phyloP scores from a whole-genome alignment of 345 rosid genomes.

The Boechera divaricarpa region DNA sequence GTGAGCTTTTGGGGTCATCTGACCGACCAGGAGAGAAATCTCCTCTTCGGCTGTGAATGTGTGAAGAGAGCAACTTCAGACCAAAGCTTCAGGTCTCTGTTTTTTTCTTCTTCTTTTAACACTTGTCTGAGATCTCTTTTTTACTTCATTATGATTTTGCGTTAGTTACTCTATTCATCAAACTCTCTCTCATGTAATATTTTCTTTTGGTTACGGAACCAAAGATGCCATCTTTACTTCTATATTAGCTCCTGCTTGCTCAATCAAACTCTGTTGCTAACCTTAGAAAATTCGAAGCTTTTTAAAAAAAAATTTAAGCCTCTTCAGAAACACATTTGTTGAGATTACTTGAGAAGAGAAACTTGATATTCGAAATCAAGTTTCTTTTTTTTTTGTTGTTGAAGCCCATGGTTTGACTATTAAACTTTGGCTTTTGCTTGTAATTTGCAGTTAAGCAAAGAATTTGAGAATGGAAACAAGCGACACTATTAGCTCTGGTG shows the following conservation, averaged over 20 bases:
- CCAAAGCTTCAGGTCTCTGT: conserved; percentile 54
- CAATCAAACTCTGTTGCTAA: conserved; percentile 1
- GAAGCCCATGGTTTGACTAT: conserved; percentile 12
- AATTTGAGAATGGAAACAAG: conserved; percentile 55
- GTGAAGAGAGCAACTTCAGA: background rate
- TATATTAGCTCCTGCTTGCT: background rate
- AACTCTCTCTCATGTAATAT: too few species aligned
- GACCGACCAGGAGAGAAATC: too few species aligned
- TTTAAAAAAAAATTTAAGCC: too few species aligned
- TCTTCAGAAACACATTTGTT: background rate
- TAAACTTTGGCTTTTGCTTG: background rate
- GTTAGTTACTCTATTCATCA: too few species aligned
- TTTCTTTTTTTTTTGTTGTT: background rate
- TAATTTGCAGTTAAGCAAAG: conserved; percentile 10
- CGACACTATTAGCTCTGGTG: conserved; percentile 64
- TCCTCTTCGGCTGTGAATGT: too few species aligned
- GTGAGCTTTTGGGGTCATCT: background rate
- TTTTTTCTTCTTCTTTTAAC: background rate
- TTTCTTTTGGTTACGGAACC: too few species aligned
- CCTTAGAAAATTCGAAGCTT: background rate
- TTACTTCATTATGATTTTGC: too few species aligned
- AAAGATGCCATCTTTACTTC: background rate
- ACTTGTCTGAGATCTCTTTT: too few species aligned
- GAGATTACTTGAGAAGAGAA: background rate
- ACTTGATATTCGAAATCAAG: background rate